A percentile compares a stretch with the other conserved stretches of the same genome.
phyloP scores from a whole-genome alignment of 2,329 filamentous ascomycete genomes.

The Xylaria sp. region DNA sequence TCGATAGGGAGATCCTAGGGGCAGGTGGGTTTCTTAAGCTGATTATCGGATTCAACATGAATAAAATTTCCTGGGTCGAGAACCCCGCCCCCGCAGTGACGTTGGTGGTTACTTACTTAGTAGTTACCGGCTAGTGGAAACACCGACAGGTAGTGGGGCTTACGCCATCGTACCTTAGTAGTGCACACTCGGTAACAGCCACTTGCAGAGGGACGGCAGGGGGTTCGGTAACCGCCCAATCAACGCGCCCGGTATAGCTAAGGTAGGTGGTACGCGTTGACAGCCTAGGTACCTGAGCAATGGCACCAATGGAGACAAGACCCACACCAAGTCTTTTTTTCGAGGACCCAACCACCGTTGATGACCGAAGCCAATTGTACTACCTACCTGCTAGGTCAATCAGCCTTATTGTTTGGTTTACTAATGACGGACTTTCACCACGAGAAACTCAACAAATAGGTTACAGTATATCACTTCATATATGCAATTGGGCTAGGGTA shows the following conservation, averaged over 20 bases:
- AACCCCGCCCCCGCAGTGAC: slow-evolving; percentile 40
- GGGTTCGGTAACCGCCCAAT: slow-evolving; percentile 4
- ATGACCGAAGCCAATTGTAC: neutral
- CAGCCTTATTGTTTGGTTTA: slow-evolving; percentile 14
- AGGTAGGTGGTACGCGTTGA: slow-evolving; percentile 19
- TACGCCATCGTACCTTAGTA: too few species aligned
- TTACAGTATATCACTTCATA: neutral
- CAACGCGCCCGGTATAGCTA: slow-evolving; percentile 22
- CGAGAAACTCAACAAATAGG: neutral
- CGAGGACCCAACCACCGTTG: slow-evolving; percentile 3
- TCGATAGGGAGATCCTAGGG: too few species aligned
- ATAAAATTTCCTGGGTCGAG: slow-evolving; percentile 11
- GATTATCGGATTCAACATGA: neutral
- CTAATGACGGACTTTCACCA: slow-evolving; percentile 6
- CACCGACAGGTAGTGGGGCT: too few species aligned
- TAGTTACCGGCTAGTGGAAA: neutral
- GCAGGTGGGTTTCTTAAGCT: neutral
- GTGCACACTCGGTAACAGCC: neutral
- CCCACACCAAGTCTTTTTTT: slow-evolving; percentile 19
- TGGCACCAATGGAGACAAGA: neutral
- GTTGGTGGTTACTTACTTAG: slow-evolving; percentile 11
- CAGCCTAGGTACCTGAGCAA: neutral
- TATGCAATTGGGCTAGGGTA: slow-evolving; percentile 3
- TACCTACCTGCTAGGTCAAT: neutral
- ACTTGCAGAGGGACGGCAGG: neutral